Evolutionary conservation across 2,329 filamentous ascomycete species (phyloP), one percentile per base, ranked within the genome.

Genomic region (Aspergillus pseudoglaucus): DNA sequence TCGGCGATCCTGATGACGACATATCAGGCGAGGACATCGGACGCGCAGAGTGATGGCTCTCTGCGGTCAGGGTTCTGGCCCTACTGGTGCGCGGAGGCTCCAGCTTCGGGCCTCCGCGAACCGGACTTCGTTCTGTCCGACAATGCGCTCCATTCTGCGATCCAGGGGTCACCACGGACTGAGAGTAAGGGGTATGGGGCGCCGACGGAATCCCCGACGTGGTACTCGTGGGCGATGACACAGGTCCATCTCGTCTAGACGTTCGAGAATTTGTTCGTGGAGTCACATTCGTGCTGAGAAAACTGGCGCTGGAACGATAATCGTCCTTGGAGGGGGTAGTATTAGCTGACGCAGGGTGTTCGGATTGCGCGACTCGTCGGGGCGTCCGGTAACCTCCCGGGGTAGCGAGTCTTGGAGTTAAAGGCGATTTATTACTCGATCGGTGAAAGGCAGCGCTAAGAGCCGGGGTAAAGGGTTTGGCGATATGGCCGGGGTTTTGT

Each of bases 231-330:
- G 87, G 84, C 1, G 88, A 89, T 27, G 78, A 80, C 49, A 76
- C 79, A 22, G 78, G 70, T 65, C 85, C 89, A 63, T 88, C 83
- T 48, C 83, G 79, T 56, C 88, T 83, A 57, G 75, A 83, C 64
- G 82, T 88, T 52, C 90, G 79, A 43, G 82, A 75, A 7, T 85
- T 85, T 7, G 89, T 89, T 55, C 90, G 82, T 44, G 89, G 88
- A 3, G 90, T 94, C 62, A 90, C 73, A 64, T 88, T 90, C 64
- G 71, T 78, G 66, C 68, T 81, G 40, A 89, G 69, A 57, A 80
- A 80, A 44, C 78, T 62, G 7, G 75, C 67, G 54, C 75, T 62
- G 14, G 15, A 18, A 20, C 18, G 37, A 20, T 39, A 10, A 44
- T 85, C 81, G 50, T 59, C 56, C 59, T 64, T 59, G 56, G 63